phyloP scores from a whole-genome alignment of 768 basidiomycete genomes.

The Cystoderma amianthinum region DNA sequence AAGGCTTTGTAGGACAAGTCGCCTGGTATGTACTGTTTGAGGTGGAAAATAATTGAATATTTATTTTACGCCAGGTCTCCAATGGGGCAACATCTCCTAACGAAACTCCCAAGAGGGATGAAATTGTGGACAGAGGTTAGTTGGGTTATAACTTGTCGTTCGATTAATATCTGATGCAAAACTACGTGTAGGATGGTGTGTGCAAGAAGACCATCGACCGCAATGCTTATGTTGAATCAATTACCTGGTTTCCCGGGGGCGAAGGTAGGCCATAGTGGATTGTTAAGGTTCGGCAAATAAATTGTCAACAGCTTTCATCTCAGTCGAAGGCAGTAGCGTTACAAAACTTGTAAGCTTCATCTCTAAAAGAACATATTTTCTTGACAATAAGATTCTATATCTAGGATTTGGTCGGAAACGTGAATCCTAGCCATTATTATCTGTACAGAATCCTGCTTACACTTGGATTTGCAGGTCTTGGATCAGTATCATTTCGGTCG shows the following conservation, averaged over 20 bases:
- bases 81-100: conserved; percentile 51
- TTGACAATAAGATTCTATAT: too few species aligned
- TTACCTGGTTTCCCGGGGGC: conserved; percentile 64
- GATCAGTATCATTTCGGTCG: conserved; percentile 52
- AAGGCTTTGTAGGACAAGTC: conserved; percentile 72
- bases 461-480: conserved; percentile 29
- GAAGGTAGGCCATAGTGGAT: conserved; percentile 30
- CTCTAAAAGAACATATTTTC: too few species aligned
- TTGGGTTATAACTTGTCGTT: conserved; percentile 5
- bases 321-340: conserved; percentile 59
- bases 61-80: conserved; percentile 43
- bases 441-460: background rate
- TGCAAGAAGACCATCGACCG: conserved; percentile 62
- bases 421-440: conserved; percentile 19
- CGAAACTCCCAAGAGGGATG: conserved; percentile 56
- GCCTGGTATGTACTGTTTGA: conserved; percentile 43
- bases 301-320: conserved; percentile 48
- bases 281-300: background rate
- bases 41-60: background rate
- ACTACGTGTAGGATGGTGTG: conserved; percentile 48
- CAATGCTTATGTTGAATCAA: conserved; percentile 45
- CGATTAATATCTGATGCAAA: background rate
- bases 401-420: conserved; percentile 56
- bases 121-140: conserved; percentile 73
- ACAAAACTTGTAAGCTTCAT: conserved; percentile 53